A percentile compares a stretch with the other conserved stretches of the same genome.
Conservation (phyloP, 371 early-diverging fungal genomes). For the Mucor indicus region DNA sequence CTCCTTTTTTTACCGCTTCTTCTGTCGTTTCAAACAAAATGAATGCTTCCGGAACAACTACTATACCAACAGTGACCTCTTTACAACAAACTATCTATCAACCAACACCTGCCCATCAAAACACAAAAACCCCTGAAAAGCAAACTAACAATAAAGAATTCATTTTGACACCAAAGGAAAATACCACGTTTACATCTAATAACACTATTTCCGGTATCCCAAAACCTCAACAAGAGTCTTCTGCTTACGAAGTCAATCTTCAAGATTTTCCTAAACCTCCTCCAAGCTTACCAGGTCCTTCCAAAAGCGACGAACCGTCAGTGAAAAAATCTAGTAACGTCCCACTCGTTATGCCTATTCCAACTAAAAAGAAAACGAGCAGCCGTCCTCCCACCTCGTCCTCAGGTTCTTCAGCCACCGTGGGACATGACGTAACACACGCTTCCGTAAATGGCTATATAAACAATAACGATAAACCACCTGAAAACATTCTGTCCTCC, state of each 20-base stretch:
- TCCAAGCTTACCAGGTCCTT: not conserved
- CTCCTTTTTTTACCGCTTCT: constrained; percentile 8
- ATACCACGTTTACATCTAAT: not conserved
- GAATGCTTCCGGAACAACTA: not conserved
- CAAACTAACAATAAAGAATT: not conserved
- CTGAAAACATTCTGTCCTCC: constrained; percentile 4
- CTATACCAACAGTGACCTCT: not conserved
- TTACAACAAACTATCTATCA: not conserved
- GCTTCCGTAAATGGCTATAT: constrained; percentile 1
- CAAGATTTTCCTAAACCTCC: not conserved
- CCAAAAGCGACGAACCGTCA: not conserved
- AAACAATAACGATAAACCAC: constrained; percentile 13
- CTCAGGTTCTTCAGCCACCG: constrained; percentile 10
- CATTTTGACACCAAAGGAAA: too few relatives aligned
- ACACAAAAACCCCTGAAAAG: not conserved
- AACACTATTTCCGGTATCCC: not conserved
- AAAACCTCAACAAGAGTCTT: too few relatives aligned
- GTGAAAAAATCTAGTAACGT: too few relatives aligned
- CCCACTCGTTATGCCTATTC: not conserved
- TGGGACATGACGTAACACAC: constrained; percentile 10
- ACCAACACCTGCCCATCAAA: too few relatives aligned
- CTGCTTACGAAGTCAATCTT: too few relatives aligned
- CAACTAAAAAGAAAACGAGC: constrained; percentile 3
- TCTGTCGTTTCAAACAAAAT: constrained; percentile 4
- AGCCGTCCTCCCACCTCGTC: constrained; percentile 10